A percentile compares a stretch with the other conserved stretches of the same genome.
Evolutionary conservation across 1,139 yeast genomes (phyloP).

Genomic region (Candida neerlandica): DNA sequence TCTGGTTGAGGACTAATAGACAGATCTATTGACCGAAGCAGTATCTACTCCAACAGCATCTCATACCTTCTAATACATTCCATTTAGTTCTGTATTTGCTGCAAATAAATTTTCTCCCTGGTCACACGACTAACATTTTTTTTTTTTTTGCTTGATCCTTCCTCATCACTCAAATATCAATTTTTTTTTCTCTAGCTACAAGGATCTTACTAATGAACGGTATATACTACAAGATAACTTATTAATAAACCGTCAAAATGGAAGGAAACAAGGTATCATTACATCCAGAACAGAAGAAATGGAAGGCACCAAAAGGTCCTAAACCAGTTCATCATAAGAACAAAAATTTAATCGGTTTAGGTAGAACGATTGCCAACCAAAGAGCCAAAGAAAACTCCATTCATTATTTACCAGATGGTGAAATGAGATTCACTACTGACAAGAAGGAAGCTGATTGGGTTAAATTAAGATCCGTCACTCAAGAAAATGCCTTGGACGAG

Average conservation of each 20-base stretch:
- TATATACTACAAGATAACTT: background rate
- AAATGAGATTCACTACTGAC: constrained; percentile 80
- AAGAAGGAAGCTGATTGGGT: constrained; percentile 88
- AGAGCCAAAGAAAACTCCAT: constrained; percentile 69
- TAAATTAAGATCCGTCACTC: constrained; percentile 88
- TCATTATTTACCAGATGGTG: constrained; percentile 80
- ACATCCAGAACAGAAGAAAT: constrained; percentile 52
- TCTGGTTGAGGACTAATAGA: no score
- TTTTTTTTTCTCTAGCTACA: background rate
- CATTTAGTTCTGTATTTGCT: constrained; percentile 3
- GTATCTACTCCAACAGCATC: background rate
- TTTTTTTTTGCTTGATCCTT: background rate
- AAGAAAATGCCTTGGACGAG: constrained; percentile 92
- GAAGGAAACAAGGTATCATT: constrained; percentile 44
- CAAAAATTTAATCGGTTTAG: constrained; percentile 82
- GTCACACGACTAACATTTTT: constrained; percentile 2
- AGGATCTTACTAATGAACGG: background rate
- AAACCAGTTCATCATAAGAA: constrained; percentile 84
- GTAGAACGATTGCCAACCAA: constrained; percentile 79
- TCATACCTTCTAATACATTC: background rate
- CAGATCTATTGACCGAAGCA: no score
- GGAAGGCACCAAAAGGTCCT: constrained; percentile 85
- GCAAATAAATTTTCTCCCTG: background rate
- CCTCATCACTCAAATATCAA: constrained; percentile 2
- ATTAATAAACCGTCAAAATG: constrained; percentile 16